Evolutionary conservation across 192 early-diverging fungal species (phyloP).

Genomic region (Podochytrium sp.): DNA sequence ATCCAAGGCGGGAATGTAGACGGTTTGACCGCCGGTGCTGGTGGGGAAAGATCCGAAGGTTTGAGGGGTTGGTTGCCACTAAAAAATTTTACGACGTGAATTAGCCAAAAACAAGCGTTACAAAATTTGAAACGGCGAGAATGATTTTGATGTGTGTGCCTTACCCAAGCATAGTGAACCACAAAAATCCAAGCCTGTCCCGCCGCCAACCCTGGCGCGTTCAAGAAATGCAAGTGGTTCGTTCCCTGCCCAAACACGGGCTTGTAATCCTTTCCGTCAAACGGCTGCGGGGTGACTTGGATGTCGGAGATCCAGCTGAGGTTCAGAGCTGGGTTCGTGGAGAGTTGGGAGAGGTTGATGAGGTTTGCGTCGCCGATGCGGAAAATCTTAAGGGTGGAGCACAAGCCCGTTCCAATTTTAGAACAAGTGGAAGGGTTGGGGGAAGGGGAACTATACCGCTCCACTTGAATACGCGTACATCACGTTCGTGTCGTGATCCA

Average conservation of each 20-base stretch:
- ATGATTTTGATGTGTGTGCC: neutral
- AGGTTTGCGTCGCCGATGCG: constrained; percentile 7
- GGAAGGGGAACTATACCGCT: neutral
- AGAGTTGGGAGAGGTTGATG: constrained; percentile 1
- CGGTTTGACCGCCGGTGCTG: constrained; percentile 12
- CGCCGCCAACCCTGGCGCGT: constrained; percentile 14
- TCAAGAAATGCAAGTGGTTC: constrained; percentile 33
- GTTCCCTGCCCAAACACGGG: constrained; percentile 20
- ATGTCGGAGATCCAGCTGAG: constrained; percentile 2
- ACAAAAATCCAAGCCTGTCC: constrained; percentile 30
- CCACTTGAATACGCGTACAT: constrained; percentile 20
- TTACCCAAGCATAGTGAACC: constrained; percentile 28
- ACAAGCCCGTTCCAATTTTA: neutral
- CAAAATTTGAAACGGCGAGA: too few species aligned
- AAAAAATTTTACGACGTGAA: neutral
- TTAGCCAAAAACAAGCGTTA: neutral
- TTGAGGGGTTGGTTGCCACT: constrained; percentile 27
- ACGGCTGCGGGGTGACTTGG: constrained; percentile 11
- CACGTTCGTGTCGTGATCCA: constrained; percentile 25
- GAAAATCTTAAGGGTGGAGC: too few species aligned
- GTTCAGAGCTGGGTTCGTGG: neutral
- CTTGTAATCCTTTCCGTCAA: constrained; percentile 18
- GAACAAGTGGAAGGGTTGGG: neutral
- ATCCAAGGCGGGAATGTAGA: constrained; percentile 2
- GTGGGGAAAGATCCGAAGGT: neutral